Evolutionary conservation across 1,284 basidiomycete species (phyloP).

Genomic region (Ustilago curta): DNA sequence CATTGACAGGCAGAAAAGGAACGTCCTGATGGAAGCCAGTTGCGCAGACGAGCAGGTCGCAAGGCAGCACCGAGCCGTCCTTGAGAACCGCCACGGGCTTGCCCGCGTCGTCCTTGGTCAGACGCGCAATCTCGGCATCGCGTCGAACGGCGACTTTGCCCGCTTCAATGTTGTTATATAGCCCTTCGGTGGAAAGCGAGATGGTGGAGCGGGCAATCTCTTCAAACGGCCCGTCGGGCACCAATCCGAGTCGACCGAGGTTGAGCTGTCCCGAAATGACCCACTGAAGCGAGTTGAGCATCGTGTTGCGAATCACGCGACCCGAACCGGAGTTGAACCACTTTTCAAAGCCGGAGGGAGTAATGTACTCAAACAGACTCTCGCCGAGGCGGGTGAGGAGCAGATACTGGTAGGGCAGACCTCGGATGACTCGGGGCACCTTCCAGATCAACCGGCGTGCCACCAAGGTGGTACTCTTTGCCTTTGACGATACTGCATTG

Average conservation of each 20-base stretch:
- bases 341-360: conserved; percentile 43
- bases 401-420: conserved; percentile 58
- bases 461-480: conserved; percentile 50
- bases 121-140: conserved; percentile 38
- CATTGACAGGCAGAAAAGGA: conserved; percentile 44
- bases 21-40: conserved; percentile 59
- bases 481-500: conserved; percentile 47
- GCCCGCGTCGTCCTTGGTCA: conserved; percentile 10
- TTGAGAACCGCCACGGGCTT: conserved; percentile 31
- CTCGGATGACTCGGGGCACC: conserved; percentile 50
- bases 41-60: conserved; percentile 53
- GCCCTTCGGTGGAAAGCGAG: conserved; percentile 55
- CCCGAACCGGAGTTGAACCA: conserved; percentile 42
- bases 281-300: conserved; percentile 51
- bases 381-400: conserved; percentile 58
- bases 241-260: conserved; percentile 37
- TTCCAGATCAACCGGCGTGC: conserved; percentile 62
- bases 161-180: conserved; percentile 52
- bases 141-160: conserved; percentile 26
- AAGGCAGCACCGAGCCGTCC: conserved; percentile 37
- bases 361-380: conserved; percentile 58
- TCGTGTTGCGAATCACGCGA: conserved; percentile 48
- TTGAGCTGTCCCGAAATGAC: conserved; percentile 51
- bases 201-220: conserved; percentile 59
- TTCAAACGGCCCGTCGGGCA: conserved; percentile 55